Evolutionary conservation across 179 eudicot species (phyloP).

Genomic region (Beta macrorhiza): DNA sequence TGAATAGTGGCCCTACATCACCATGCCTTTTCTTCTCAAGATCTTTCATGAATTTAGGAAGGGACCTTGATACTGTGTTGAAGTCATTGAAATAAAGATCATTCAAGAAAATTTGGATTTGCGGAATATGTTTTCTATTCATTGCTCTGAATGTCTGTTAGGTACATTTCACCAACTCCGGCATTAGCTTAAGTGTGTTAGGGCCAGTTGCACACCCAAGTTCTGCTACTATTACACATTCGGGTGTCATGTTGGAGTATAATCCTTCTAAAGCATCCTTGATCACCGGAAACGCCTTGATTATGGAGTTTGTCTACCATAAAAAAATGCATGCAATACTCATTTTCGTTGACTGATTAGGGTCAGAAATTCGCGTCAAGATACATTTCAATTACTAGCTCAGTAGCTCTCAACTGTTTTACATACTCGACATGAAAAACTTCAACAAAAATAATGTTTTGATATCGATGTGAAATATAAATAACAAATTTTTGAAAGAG

Average conservation of each 20-base stretch:
- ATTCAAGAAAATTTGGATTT: conserved; percentile 17
- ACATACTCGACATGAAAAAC: too few relatives aligned
- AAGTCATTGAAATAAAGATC: conserved; percentile 22
- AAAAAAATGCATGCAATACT: too few relatives aligned
- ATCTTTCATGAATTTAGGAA: not conserved
- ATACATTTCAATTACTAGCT: too few relatives aligned
- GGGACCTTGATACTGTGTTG: not conserved
- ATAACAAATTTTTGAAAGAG: too few relatives aligned
- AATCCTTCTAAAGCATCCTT: conserved; percentile 19
- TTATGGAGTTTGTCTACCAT: conserved; percentile 8
- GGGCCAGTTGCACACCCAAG: conserved; percentile 20
- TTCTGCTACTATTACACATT: conserved; percentile 17
- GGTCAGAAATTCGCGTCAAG: too few relatives aligned
- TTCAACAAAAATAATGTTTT: too few relatives aligned
- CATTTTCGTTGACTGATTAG: too few relatives aligned
- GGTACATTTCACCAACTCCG: not conserved
- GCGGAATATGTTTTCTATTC: not conserved
- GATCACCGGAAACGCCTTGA: not conserved
- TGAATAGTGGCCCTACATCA: not conserved
- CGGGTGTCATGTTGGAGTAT: conserved; percentile 7
- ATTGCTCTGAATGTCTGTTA: not conserved
- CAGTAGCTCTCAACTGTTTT: too few relatives aligned
- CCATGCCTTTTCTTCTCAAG: not conserved
- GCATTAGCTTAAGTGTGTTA: conserved; percentile 4
- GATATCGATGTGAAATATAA: too few relatives aligned